Conservation (phyloP, 148 eudicot species). For the Vaccinium myrtillus region DNA sequence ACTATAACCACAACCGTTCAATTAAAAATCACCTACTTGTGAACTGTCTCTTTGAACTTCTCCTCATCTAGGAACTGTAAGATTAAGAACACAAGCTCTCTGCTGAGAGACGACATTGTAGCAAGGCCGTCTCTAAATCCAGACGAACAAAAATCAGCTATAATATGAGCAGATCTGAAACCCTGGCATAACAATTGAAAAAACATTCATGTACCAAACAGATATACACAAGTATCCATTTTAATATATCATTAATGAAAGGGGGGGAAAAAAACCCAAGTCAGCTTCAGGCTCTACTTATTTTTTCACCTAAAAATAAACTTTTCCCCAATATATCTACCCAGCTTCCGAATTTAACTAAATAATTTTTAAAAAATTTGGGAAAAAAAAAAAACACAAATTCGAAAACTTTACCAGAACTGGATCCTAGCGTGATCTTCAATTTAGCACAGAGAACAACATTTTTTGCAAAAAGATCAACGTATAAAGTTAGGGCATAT, state of each 20-base stretch:
- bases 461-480: neutral
- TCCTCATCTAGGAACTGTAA: slow-evolving; percentile 89
- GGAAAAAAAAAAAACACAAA: neutral
- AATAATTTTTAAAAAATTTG: neutral
- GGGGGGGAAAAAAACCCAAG: neutral
- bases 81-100: slow-evolving; percentile 85
- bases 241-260: neutral
- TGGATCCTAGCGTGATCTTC: slow-evolving; percentile 21
- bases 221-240: neutral
- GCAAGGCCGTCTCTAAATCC: slow-evolving; percentile 24
- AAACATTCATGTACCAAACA: neutral
- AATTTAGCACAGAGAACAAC: slow-evolving; percentile 8
- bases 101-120: slow-evolving; percentile 81
- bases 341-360: neutral
- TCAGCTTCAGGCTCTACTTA: slow-evolving; percentile 12
- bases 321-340: neutral
- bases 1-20: neutral
- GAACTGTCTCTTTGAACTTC: slow-evolving; percentile 89
- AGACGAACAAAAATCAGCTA: slow-evolving; percentile 25
- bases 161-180: slow-evolving; percentile 45
- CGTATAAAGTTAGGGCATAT: neutral
- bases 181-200: slow-evolving; percentile 20
- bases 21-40: slow-evolving; percentile 48
- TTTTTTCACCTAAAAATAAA: neutral
- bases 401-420: slow-evolving; percentile 15